phyloP scores from a whole-genome alignment of 768 basidiomycete species.

The Zangia roseola region DNA sequence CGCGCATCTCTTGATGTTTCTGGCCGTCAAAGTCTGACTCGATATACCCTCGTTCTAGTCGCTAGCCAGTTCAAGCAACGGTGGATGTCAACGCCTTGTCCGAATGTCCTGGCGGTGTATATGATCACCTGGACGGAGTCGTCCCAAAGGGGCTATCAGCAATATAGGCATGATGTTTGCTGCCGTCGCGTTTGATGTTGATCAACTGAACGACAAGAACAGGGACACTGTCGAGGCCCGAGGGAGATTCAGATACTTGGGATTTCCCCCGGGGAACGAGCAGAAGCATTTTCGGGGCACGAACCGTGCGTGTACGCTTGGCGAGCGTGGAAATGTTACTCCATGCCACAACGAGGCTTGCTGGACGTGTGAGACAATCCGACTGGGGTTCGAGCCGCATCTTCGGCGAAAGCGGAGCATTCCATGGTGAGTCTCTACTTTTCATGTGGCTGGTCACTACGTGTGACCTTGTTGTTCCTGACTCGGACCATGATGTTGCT shows the following conservation, averaged over 20 bases:
- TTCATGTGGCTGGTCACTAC: not conserved
- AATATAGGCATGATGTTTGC: conserved; percentile 11
- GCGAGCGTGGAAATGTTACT: conserved; percentile 16
- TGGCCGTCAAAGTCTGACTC: not conserved
- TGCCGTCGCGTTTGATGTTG: not conserved
- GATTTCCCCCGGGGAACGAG: conserved; percentile 17
- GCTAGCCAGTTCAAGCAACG: conserved; percentile 1
- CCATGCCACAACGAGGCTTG: conserved; percentile 15
- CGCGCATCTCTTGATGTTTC: not conserved
- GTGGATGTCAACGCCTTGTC: conserved; percentile 9
- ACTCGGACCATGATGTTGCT: no score
- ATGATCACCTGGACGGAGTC: conserved; percentile 24
- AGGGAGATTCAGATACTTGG: conserved; percentile 1
- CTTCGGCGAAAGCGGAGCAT: conserved; percentile 18
- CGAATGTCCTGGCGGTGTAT: conserved; percentile 15
- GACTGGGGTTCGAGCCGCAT: conserved; percentile 19
- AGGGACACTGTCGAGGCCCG: conserved; percentile 18
- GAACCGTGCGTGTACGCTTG: conserved; percentile 20
- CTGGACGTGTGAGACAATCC: conserved; percentile 22
- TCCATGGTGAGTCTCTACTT: conserved; percentile 14
- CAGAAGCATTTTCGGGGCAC: conserved; percentile 26
- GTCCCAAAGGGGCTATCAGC: conserved; percentile 7
- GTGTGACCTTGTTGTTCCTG: conserved; percentile 1
- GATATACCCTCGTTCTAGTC: conserved; percentile 5
- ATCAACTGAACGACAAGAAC: not conserved